Base-by-base conservation (phyloP, 495 filamentous ascomycete species). In the Aspergillus cavernicola region DNA sequence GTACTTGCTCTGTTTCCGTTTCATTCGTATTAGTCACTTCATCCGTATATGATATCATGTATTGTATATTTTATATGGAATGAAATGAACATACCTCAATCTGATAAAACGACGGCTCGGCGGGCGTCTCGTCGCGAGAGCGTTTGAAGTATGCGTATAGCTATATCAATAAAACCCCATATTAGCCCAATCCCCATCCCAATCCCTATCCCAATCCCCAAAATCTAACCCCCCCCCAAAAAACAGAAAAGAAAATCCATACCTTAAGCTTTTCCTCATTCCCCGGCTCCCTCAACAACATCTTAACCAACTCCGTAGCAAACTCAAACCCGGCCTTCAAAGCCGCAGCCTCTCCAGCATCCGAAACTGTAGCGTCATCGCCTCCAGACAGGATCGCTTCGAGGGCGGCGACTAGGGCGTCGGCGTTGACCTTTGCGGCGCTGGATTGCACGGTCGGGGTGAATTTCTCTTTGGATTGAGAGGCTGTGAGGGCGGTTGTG, bases 121-220 rank as follows among this genome's bases (percentile, higher is more conserved):
- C 66, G 12, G 70, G 56, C 22, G 63, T 63, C 57, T 82, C 79
- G 37, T 75, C 66, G 32, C 63, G 72, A 22, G 69, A 71, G 65
- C 75, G 68, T 73, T 86, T 86, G 75, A 74, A 85, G 60, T 79
- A 72, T 50, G 67, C 77, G 66, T 85, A 86, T 40, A 83, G 66
- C 75, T 85, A 60, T 50, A 58, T 53, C 10, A 2, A 19, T 3
- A 39, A 28, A n/a, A 15, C 28, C 13, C 28, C 39, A 6, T 10
- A 48, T 41, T 48, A 62, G 46, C 40, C 36, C 18, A 36, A 36
- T 24, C n/a, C 18, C 8, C 4, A 36, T 12, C 18, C 24, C 39
- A 33, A 9, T 19, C n/a, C 28, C 7, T 11, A 22, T 15, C 9
- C 8, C 31, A 13, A 18, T 10, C 16, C 36, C 39, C 10, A 33